Base-by-base conservation (phyloP, 1,139 yeast genomes). In the Candida buenavistaensis region DNA sequence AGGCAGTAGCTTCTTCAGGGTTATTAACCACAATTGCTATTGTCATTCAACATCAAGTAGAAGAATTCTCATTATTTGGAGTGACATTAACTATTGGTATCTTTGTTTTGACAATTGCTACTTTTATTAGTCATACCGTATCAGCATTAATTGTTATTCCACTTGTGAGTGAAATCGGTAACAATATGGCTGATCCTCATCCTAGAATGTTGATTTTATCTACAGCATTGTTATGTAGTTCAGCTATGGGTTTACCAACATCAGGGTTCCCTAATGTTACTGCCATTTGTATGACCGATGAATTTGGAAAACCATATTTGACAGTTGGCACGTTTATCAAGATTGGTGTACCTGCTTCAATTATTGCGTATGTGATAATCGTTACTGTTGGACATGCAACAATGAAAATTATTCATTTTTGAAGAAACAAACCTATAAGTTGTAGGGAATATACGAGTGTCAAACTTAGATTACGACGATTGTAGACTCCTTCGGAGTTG, bases 221-320 rank as follows among this genome's bases (percentile, higher is more conserved):
- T 26, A 78, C 81, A 54, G 80, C 86, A 3, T 62, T 82, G 40
- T 64, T 82, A 43, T 78, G 88, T 24, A 80, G 87, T 6, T 79
- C 83, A 37, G 90, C 89, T 43, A 82, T 82, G 88, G 89, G 86
- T 17, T 64, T 82, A 40, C 87, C 89, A 3, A 80, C 86, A 2
- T 76, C 84, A 1, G 90, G 90, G 1, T 82, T 82, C 64, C 90
- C 90, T 14, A 82, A 82, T 50, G 85, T 81, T 20, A 82, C 87
- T n/a, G 89, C 89, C 2, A 81, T 81, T 45, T 80, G 86, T 36
- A 80, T 80, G 82, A 73, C 82, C 3, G 88, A 82, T 51, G 82
- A 80, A 39, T 70, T 81, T 40, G 88, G 88, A 14, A 74, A 75
- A 33, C 76, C 85, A 29, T 82, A 81, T 47, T 64, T 82, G 50